Evolutionary conservation across 495 filamentous ascomycete genomes (phyloP).

Genomic region (Lasiosphaeria miniovina): DNA sequence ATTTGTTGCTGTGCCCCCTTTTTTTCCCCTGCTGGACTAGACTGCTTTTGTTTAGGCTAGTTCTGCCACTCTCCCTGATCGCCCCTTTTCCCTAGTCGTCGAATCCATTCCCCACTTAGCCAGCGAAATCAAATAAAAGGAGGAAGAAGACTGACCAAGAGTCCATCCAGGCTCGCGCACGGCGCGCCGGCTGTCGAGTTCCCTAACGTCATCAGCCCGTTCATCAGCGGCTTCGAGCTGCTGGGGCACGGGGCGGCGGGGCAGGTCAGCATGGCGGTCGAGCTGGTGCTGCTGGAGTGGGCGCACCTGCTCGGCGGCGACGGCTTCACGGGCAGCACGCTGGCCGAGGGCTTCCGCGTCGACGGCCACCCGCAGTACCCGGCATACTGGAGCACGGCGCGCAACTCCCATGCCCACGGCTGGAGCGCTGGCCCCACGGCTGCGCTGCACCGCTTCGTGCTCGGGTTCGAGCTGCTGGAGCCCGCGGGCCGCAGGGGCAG

Average conservation of each 20-base stretch:
- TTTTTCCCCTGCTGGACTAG: too few species aligned
- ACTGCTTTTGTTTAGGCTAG: too few species aligned
- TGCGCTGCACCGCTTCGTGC: conserved; percentile 45
- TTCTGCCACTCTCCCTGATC: too few species aligned
- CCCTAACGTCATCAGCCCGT: conserved; percentile 57
- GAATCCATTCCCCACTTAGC: too few species aligned
- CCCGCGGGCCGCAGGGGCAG: conserved; percentile 50
- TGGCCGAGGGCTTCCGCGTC: conserved; percentile 56
- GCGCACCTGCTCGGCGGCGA: conserved; percentile 60
- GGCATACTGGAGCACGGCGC: conserved; percentile 50
- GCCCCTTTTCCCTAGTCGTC: too few species aligned
- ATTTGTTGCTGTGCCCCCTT: conserved; percentile 19
- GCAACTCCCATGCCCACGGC: conserved; percentile 58
- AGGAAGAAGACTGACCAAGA: too few species aligned
- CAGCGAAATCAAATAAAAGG: too few species aligned
- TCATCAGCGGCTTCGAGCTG: conserved; percentile 60
- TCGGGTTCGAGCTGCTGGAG: conserved; percentile 51
- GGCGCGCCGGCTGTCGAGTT: conserved; percentile 59
- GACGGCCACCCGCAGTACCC: conserved; percentile 58
- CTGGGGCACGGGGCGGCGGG: conserved; percentile 53
- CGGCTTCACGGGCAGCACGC: conserved; percentile 59
- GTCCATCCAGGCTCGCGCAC: too few species aligned
- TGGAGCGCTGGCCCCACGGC: conserved; percentile 60
- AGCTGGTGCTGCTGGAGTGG: conserved; percentile 58
- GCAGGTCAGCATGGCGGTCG: conserved; percentile 47